These are phyloP conservation scores for Penicillium goetzii DNA, from an alignment of 495 filamentous ascomycete genomes.

Conservation along the genomic window DNA sequence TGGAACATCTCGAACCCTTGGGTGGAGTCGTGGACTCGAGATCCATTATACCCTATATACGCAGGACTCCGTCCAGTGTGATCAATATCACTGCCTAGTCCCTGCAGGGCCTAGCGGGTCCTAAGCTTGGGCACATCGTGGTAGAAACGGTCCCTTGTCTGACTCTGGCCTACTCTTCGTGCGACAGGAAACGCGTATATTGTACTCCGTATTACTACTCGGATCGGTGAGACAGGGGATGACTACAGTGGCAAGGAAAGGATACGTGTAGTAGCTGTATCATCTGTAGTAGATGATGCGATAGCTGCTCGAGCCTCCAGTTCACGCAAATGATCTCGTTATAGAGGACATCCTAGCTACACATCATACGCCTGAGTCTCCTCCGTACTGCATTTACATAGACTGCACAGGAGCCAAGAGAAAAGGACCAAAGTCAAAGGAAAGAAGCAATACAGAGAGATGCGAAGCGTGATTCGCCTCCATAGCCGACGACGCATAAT, in stretches of 20 bases:
- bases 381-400: background rate
- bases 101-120: conserved; percentile 14
- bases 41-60: background rate
- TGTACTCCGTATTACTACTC: too few relatives aligned
- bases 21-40: background rate
- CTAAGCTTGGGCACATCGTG: conserved; percentile 17
- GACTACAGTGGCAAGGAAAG: background rate
- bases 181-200: conserved; percentile 16
- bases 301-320: background rate
- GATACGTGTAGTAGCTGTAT: background rate
- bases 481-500: background rate
- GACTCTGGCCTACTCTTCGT: background rate
- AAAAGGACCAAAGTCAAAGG: background rate
- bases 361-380: background rate
- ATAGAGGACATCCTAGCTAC: background rate
- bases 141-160: conserved; percentile 10
- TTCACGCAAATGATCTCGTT: background rate
- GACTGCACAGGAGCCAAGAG: background rate
- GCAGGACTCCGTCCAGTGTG: background rate
- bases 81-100: background rate
- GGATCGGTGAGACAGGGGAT: background rate
- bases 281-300: background rate
- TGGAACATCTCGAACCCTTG: background rate
- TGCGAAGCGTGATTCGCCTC: background rate
- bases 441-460: conserved; percentile 4